Percentiles rank a stretch among this genome's conserved stretches.
Conservation (phyloP, 768 basidiomycete genomes). For the Naematelia encephala region DNA sequence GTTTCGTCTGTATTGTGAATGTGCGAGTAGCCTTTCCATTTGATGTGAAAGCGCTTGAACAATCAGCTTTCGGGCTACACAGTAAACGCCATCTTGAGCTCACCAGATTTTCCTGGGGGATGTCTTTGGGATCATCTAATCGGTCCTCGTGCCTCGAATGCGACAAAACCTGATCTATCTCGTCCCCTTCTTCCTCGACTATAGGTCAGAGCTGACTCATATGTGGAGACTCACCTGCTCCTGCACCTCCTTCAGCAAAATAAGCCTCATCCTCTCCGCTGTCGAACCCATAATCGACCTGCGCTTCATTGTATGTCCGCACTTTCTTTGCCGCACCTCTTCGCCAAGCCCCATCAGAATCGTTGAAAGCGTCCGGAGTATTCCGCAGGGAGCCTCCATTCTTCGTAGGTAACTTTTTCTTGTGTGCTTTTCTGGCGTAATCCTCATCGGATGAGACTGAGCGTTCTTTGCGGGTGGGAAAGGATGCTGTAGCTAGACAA, state of each 20-base stretch:
- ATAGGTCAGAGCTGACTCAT: background rate
- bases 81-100: constrained; percentile 33
- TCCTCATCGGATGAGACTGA: constrained; percentile 43
- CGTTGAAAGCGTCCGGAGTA: constrained; percentile 29
- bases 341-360: constrained; percentile 32
- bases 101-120: constrained; percentile 86
- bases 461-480: constrained; percentile 27
- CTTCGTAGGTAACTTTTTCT: constrained; percentile 29
- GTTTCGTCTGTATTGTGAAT: constrained; percentile 99
- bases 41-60: constrained; percentile 89
- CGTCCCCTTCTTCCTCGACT: constrained; percentile 38
- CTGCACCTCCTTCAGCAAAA: constrained; percentile 17
- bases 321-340: constrained; percentile 40
- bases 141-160: constrained; percentile 78
- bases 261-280: constrained; percentile 32
- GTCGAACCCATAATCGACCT: constrained; percentile 45
- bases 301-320: constrained; percentile 44
- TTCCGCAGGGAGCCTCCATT: constrained; percentile 11
- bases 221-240: constrained; percentile 19
- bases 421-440: constrained; percentile 44
- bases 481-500: constrained; percentile 23
- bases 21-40: constrained; percentile 98
- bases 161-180: constrained; percentile 81
- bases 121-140: constrained; percentile 66
- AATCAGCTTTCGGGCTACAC: constrained; percentile 4